Percentiles rank a stretch among this genome's conserved stretches.
These are phyloP conservation scores for Colletotrichum sp. DNA, from an alignment of 2,329 filamentous ascomycete genomes.

Conservation along the genomic window DNA sequence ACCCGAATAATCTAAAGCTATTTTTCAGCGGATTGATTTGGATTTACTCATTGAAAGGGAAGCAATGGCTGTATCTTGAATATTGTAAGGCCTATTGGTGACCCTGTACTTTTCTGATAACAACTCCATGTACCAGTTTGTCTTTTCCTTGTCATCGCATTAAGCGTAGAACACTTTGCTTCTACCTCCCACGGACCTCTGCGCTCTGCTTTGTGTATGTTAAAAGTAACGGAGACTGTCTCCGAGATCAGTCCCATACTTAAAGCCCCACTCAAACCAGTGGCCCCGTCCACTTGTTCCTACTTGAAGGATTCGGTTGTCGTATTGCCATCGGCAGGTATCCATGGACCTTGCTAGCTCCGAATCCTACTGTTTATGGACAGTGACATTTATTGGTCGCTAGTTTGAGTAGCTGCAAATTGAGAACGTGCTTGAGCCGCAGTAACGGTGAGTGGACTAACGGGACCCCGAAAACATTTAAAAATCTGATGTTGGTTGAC, in stretches of 20 bases:
- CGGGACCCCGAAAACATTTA: not conserved
- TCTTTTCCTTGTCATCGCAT: not conserved
- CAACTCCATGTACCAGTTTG: fast-evolving
- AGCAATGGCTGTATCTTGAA: not conserved
- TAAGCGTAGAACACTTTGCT: not conserved
- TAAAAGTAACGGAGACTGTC: not conserved
- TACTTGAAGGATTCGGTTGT: not conserved
- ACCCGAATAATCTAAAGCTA: too few species aligned
- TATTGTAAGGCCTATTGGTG: not conserved
- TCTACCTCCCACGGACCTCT: not conserved
- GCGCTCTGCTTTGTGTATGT: fast-evolving
- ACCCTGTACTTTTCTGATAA: not conserved
- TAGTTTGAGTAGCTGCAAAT: not conserved
- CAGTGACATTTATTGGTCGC: fast-evolving
- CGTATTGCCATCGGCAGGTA: not conserved
- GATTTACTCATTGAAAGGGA: not conserved
- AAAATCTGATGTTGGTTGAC: not conserved
- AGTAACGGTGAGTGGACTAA: fast-evolving
- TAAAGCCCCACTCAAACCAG: not conserved
- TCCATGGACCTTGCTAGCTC: not conserved
- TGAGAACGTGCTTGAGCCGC: not conserved
- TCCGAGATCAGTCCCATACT: not conserved
- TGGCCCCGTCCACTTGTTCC: not conserved
- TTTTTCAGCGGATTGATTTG: too few species aligned
- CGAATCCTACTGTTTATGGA: not conserved